A percentile compares a stretch with the other conserved stretches of the same genome.
These are phyloP conservation scores for Phalaenopsis equestris DNA, from an alignment of 106 monocot species.

Conservation along the genomic window DNA sequence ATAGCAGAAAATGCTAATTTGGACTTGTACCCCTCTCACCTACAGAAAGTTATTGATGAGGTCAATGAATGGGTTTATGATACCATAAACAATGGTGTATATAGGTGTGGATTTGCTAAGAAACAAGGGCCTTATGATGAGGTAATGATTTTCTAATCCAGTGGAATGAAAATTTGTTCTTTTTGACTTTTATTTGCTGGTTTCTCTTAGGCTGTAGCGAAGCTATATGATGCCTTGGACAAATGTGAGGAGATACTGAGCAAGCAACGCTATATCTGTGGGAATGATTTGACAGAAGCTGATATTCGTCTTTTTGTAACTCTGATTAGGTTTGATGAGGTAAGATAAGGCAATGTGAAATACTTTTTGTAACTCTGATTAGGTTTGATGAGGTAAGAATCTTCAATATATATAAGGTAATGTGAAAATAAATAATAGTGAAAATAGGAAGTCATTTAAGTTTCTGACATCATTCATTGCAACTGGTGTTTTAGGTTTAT, in stretches of 20 bases:
- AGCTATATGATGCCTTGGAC: slow-evolving; percentile 62
- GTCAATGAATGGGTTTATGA: slow-evolving; percentile 90
- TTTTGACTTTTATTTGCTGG: not conserved
- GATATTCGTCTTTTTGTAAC: slow-evolving; percentile 84
- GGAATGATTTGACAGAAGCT: slow-evolving; percentile 68
- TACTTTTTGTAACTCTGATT: slow-evolving; percentile 79
- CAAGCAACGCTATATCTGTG: slow-evolving; percentile 73
- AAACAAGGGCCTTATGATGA: slow-evolving; percentile 94
- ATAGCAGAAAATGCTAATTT: slow-evolving; percentile 66
- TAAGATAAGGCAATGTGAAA: slow-evolving; percentile 12
- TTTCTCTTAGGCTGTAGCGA: slow-evolving; percentile 52
- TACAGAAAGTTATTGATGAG: slow-evolving; percentile 55
- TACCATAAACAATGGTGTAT: slow-evolving; percentile 89
- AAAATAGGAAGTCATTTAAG: not conserved
- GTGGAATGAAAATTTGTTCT: slow-evolving; percentile 6
- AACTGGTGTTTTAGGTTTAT: slow-evolving; percentile 47
- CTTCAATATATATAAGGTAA: slow-evolving; percentile 9
- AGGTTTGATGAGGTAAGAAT: slow-evolving; percentile 89
- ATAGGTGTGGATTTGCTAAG: slow-evolving; percentile 88
- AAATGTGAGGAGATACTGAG: slow-evolving; percentile 78
- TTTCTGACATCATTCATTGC: not conserved
- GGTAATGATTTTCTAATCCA: slow-evolving; percentile 28
- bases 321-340: slow-evolving; percentile 52
- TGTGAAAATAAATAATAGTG: not conserved
- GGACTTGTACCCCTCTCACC: slow-evolving; percentile 60